Evolutionary conservation across 495 filamentous ascomycete genomes (phyloP), one percentile per base, ranked within the genome.

Genomic region (Glonium stellatum): DNA sequence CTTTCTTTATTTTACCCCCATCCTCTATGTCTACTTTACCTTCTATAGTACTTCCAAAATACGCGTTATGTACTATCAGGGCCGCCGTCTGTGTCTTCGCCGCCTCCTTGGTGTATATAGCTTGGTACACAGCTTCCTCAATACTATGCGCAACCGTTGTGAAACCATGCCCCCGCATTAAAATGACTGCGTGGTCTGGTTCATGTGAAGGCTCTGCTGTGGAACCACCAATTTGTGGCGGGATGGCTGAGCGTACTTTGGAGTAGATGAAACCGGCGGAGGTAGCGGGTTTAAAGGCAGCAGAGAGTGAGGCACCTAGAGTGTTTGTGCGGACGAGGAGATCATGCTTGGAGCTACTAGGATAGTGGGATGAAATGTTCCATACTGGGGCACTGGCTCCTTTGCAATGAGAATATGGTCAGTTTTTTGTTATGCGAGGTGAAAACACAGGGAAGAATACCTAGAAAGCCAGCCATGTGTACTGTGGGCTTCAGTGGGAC

Each of bases 381-480:
- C 61, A 74, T 12, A 73, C 61, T 0, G 72, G 73, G 12, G 65
- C 67, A 44, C 62, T 63, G 21, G 41, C 53, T 22, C 63, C 60
- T 67, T 42, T 22, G 13, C n/a, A 25, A 13, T n/a, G 23, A 31
- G 27, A 55, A 35, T 19, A 9, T 47, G 1, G 54, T 36, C 15
- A 34, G 35, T 41, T 4, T 10, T 22, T 11, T 2, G 13, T 51
- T 35, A 18, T 15, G 11, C 50, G 50, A 25, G 19, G 31, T 53
- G 19, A n/a, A 5, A n/a, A 37, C 19, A 41, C 23, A 31, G 31
- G 55, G 21, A 13, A 19, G 50, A 54, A 21, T 56, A 70, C 77
- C 77, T 44, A 81, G 70, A 49, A 82, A 80, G 0, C 77, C 78
- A 8, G 77, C 79, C 71, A 77, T 75, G 64, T 81, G 77, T 56